Base-by-base conservation (phyloP, 163 green algal genomes). In the Chlamydomonas reinhardtii region DNA sequence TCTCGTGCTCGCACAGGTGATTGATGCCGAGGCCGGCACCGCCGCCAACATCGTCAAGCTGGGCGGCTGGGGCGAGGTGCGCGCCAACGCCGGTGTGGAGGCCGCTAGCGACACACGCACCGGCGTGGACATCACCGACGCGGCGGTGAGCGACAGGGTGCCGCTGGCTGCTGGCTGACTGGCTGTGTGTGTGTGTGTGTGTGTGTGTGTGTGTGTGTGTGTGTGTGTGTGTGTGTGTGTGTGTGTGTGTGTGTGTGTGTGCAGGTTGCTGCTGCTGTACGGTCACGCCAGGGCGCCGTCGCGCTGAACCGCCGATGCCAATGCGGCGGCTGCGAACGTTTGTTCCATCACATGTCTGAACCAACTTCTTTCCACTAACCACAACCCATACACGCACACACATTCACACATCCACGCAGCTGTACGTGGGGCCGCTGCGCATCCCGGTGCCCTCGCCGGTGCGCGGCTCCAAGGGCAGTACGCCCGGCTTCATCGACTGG, bases 401-500 rank as follows among this genome's bases (percentile, higher is more conserved):
- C n/a, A n/a, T n/a, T n/a, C n/a, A n/a, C 37, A 0, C 22, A 12
- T 39, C 39, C 70, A 25, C 72, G 61, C 59, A 84, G 75, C 65
- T 88, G 29, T 69, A 74, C 31, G 43, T 86, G 61, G 88, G 78
- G 25, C 72, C 88, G 31, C 32, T 92, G 29, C 52, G 71, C 20
- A 73, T 89, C 27, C 83, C 88, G 11, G 16, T 88, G 27, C 35
- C 74, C 27, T 31, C 80, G 12, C 48, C 48, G 12, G 48, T 56
- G 2, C 70, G 80, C 11, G 54, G 32, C 17, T 6, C 39, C 37
- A 83, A 84, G 72, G 69, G 72, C 32, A 69, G 35, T 34, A 82
- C 74, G 4, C 79, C 88, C 0, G 94, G 92, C 4, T 96, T 90
- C 69, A 92, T 98, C 27, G 94, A 98, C 71, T 97, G 94, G 95